Base-by-base conservation (phyloP, 306 rosid species). In the Pueraria montana region DNA sequence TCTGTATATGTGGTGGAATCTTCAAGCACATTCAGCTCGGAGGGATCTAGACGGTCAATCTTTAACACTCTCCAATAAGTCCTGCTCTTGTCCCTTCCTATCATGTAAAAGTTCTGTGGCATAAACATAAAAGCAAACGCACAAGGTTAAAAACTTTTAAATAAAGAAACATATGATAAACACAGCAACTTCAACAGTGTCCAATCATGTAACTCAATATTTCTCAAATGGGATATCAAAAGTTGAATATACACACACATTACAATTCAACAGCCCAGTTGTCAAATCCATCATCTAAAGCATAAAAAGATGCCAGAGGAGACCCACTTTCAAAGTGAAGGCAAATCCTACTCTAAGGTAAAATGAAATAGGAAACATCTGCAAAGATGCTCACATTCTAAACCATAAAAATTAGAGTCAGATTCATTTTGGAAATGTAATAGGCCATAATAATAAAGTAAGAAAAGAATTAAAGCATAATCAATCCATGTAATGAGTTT, bases 61-160 rank as follows among this genome's bases (percentile, higher is more conserved):
- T 94, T 94, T 72, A 94, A 80, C 75, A 91, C 94, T 85, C 92
- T 89, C 98, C 98, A 94, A 67, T 79, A 67, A 21, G 94, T 88
- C 84, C 92, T 90, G 87, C 84, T 87, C 81, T 92, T 92, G 85
- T 90, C 93, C 85, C 94, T 89, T 89, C 98, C 98, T 48, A 91
- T 90, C 98, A 94, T 87, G 87, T 94, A 94, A 76, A 87, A 94
- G 46, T 89, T 92, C 98, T 94, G 98, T 72, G 69, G 74, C 75
- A 85, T 16, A 85, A 70, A 67, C 81, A 85, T 58, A 58, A 50
- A 77, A 62, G 40, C 45, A 75, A 49, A 75, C 18, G 40, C 40
- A 50, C 74, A 40, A 17, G 67, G 49, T 71, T 14, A 69, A 14
- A 62, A 52, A 61, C 55, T 50, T 73, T 62, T 18, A 27, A 36